Evolutionary conservation across 2,329 filamentous ascomycete species (phyloP).

Genomic region (Aureobasidium sp.): DNA sequence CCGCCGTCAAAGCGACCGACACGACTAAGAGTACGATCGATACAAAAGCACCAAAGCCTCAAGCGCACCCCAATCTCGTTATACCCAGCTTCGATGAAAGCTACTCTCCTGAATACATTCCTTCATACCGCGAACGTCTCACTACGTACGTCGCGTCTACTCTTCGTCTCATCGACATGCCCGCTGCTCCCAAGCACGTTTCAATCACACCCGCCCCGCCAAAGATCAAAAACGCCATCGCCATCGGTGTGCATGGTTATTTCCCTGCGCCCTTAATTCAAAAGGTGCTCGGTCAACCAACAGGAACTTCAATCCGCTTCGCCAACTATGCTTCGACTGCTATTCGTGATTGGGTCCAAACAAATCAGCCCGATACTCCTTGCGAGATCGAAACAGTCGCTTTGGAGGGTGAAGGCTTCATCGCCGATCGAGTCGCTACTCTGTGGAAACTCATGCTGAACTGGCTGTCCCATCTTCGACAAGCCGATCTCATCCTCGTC

Average conservation of each 20-base stretch:
- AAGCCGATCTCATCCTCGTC: conserved; percentile 83
- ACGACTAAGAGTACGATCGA: background rate
- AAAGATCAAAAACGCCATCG: conserved; percentile 75
- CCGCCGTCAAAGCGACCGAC: background rate
- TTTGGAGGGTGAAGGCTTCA: conserved; percentile 88
- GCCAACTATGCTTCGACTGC: conserved; percentile 78
- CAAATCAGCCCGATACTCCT: conserved; percentile 50
- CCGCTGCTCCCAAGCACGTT: conserved; percentile 57
- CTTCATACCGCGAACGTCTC: conserved; percentile 37
- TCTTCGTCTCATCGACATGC: conserved; percentile 27
- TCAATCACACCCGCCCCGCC: conserved; percentile 57
- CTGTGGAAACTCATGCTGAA: conserved; percentile 92
- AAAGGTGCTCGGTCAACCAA: conserved; percentile 89
- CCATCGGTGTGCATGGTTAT: conserved; percentile 90
- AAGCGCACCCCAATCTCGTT: conserved; percentile 50
- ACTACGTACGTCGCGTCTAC: conserved; percentile 32
- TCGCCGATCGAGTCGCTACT: conserved; percentile 80
- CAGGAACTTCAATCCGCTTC: conserved; percentile 89
- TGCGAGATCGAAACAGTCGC: conserved; percentile 91
- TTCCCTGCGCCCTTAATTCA: conserved; percentile 83
- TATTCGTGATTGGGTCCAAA: conserved; percentile 74
- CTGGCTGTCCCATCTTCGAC: conserved; percentile 84
- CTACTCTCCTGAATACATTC: conserved; percentile 46
- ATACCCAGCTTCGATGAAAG: conserved; percentile 64
- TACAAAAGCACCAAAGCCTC: conserved; percentile 1